Base-by-base conservation (phyloP, 1,139 yeast species). In the Yamadazyma friedrichii region DNA sequence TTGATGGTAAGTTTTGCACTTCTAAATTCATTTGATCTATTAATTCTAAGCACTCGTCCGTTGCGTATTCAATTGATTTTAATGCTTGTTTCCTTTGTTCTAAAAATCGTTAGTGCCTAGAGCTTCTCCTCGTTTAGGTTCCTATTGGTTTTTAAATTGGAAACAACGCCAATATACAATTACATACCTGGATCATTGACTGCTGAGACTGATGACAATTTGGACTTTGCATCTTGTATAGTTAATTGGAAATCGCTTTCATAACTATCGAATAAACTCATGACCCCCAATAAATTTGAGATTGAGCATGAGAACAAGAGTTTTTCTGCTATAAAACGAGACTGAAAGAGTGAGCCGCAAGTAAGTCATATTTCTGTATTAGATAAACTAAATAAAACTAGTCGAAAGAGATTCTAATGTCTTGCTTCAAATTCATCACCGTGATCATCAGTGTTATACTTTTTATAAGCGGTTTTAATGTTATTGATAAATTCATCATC, bases 11-110 rank as follows among this genome's bases (percentile, higher is more conserved):
- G 54, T 83, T 84, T 58, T 85, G 93, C 1, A 88, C 85, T 56
- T 88, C 96, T 32, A 88, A 71, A 28, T 78, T 75, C 82, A 88
- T 80, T 52, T 88, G 94, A 55, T 87, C 95, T 36, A 86, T 67
- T 53, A 86, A 74, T 57, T 88, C 95, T 42, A 81, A 74, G 27
- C 88, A 85, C 56, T 88, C 63, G 45, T 59, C 61, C 24, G 82
- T 72, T 24, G 87, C 78, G 33, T 78, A 70, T 55, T 85, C 91
- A 8, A 82, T 76, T 4, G 84, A 78, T 48, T 76, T 72, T 61
- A 81, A 67, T 12, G 79, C 67, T 17, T 64, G 66, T 36, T 72
- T 70, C 42, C 87, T 69, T 46, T 67, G 70, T 38, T 65, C 78
- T 70, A 41, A 9, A 17, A 57, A 51, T 54, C 57, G 64, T 57